Conservation (phyloP, 2,329 filamentous ascomycete genomes). For the Neofusicoccum laricinum region DNA sequence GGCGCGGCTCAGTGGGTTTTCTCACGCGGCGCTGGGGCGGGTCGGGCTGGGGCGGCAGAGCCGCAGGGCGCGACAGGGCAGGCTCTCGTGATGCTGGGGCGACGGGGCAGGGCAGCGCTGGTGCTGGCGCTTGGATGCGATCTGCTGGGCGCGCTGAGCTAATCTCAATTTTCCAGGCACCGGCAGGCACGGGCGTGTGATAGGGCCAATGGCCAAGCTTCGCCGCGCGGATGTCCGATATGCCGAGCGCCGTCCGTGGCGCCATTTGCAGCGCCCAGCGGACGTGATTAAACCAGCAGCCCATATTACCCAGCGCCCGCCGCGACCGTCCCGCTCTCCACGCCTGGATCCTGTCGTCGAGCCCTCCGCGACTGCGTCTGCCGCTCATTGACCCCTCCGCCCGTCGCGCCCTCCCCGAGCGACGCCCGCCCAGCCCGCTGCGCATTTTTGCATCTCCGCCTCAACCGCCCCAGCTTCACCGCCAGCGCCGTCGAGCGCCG, state of each 20-base stretch:
- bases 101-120: too few species aligned
- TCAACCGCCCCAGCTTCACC: background rate
- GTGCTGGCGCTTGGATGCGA: constrained; percentile 5
- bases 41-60: background rate
- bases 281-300: background rate
- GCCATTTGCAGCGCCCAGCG: background rate
- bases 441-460: background rate
- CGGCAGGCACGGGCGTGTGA: background rate
- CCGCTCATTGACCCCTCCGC: background rate
- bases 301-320: background rate
- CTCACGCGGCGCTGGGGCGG: too few species aligned
- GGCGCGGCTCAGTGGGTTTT: too few species aligned
- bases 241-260: constrained; percentile 12
- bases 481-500: background rate
- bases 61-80: background rate
- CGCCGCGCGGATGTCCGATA: background rate
- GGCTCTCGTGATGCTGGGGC: constrained; percentile 15
- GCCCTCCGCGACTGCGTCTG: background rate
- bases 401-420: background rate
- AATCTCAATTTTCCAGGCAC: constrained; percentile 15
- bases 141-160: constrained; percentile 7
- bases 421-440: background rate
- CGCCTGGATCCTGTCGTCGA: background rate
- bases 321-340: background rate
- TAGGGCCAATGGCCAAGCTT: constrained; percentile 2